Conservation (phyloP, 1,284 basidiomycete species). For the Trichosporon sp. region DNA sequence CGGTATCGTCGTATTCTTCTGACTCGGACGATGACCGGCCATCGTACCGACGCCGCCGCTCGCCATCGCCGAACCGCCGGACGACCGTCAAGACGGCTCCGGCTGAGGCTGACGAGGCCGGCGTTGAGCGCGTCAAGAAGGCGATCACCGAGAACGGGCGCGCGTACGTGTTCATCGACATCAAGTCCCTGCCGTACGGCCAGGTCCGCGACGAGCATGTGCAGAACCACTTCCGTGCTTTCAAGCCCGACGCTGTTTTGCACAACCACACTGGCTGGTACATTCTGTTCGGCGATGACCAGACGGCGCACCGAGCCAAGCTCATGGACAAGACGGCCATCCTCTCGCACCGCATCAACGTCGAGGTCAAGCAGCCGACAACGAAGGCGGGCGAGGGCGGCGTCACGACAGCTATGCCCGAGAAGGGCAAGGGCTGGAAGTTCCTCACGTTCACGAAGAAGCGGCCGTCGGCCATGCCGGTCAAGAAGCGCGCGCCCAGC, state of each 20-base stretch:
- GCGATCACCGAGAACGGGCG: slow-evolving; percentile 34
- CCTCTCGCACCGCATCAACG: slow-evolving; percentile 30
- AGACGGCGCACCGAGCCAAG: slow-evolving; percentile 28
- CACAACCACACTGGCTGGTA: slow-evolving; percentile 41
- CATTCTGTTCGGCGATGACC: slow-evolving; percentile 38
- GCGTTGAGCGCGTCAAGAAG: slow-evolving; percentile 28
- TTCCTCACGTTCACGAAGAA: slow-evolving; percentile 35
- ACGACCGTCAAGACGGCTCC: neutral
- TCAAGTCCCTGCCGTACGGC: slow-evolving; percentile 28
- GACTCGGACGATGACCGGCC: slow-evolving; percentile 34
- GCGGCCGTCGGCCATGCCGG: neutral
- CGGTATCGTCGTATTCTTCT: slow-evolving; percentile 22
- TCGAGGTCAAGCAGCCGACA: slow-evolving; percentile 29
- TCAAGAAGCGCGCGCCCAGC: slow-evolving; percentile 30
- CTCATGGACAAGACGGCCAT: slow-evolving; percentile 39
- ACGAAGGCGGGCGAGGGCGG: slow-evolving; percentile 17
- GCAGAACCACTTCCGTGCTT: slow-evolving; percentile 42
- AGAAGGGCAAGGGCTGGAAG: slow-evolving; percentile 28
- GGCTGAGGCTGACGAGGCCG: slow-evolving; percentile 27
- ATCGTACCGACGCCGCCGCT: slow-evolving; percentile 20
- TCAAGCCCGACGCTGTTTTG: slow-evolving; percentile 42
- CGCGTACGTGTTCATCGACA: slow-evolving; percentile 41
- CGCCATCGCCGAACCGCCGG: slow-evolving; percentile 16
- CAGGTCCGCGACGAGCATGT: slow-evolving; percentile 31
- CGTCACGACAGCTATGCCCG: slow-evolving; percentile 9